phyloP scores from a whole-genome alignment of 257 asterid species.

The Ilex asprella region DNA sequence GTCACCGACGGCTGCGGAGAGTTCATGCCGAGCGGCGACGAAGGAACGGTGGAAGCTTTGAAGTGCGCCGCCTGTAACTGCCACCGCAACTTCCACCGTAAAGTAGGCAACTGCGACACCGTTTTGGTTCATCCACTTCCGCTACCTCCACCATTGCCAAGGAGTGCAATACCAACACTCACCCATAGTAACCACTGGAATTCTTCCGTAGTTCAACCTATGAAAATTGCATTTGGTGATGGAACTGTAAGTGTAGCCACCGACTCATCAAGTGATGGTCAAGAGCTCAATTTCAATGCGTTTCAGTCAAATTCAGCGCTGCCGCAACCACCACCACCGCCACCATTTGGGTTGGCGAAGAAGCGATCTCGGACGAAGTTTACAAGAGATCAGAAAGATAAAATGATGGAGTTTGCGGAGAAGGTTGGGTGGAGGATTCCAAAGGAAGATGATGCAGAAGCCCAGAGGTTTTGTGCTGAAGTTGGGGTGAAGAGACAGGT shows the following conservation, averaged over 20 bases:
- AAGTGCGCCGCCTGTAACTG: slow-evolving; percentile 91
- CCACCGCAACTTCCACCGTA: slow-evolving; percentile 88
- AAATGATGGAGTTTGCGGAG: slow-evolving; percentile 85
- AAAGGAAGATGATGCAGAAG: slow-evolving; percentile 73
- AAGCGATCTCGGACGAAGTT: slow-evolving; percentile 72
- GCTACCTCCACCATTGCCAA: slow-evolving; percentile 42
- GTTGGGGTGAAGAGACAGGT: slow-evolving; percentile 87
- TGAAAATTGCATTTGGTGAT: slow-evolving; percentile 49
- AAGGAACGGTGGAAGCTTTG: slow-evolving; percentile 78
- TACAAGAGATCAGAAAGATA: slow-evolving; percentile 78
- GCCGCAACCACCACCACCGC: slow-evolving; percentile 20
- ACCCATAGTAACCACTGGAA: slow-evolving; percentile 34
- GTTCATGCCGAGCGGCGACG: slow-evolving; percentile 87
- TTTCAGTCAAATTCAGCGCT: slow-evolving; percentile 35
- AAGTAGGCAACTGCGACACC: slow-evolving; percentile 29
- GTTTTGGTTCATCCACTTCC: slow-evolving; percentile 54
- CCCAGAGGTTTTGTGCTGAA: slow-evolving; percentile 79
- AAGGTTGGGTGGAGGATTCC: slow-evolving; percentile 93
- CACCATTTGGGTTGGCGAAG: slow-evolving; percentile 47
- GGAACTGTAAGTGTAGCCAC: slow-evolving; percentile 55
- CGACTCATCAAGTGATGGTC: slow-evolving; percentile 55
- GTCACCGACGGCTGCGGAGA: slow-evolving; percentile 97
- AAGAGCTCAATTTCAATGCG: slow-evolving; percentile 64
- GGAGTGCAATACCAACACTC: slow-evolving; percentile 1
- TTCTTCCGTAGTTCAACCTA: slow-evolving; percentile 46